Evolutionary conservation across 306 rosid genomes (phyloP).

Genomic region (Carpinus viminea): DNA sequence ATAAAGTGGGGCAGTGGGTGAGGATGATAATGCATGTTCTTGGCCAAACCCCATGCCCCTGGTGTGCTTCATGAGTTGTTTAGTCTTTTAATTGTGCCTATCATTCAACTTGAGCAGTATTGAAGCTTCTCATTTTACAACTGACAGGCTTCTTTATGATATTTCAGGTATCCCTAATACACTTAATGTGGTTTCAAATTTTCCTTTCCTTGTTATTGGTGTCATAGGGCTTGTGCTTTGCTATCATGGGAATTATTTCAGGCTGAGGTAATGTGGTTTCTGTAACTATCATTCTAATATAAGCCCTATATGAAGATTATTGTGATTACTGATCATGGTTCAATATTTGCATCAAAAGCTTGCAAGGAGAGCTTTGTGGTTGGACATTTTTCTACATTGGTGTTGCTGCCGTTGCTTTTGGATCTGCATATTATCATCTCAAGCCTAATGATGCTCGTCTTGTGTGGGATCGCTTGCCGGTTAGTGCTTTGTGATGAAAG

Average conservation of each 20-base stretch:
- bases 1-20: background rate
- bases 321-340: conserved; percentile 20
- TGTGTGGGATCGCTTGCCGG: conserved; percentile 95
- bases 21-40: background rate
- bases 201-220: conserved; percentile 77
- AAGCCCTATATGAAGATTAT: conserved; percentile 1
- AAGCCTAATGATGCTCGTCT: conserved; percentile 79
- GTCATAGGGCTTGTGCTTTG: conserved; percentile 69
- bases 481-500: conserved; percentile 42
- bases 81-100: background rate
- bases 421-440: conserved; percentile 91
- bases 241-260: conserved; percentile 59
- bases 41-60: background rate
- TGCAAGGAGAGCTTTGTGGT: conserved; percentile 86
- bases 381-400: conserved; percentile 88
- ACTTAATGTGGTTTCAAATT: conserved; percentile 81
- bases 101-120: background rate
- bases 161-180: conserved; percentile 80
- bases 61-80: no score
- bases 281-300: background rate
- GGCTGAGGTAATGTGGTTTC: conserved; percentile 55
- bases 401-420: conserved; percentile 76
- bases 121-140: background rate
- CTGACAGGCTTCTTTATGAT: background rate
- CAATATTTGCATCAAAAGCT: conserved; percentile 37